A percentile compares a stretch with the other conserved stretches of the same genome.
phyloP scores from a whole-genome alignment of 1,139 yeast genomes.

The Saccharomyces hybrid region DNA sequence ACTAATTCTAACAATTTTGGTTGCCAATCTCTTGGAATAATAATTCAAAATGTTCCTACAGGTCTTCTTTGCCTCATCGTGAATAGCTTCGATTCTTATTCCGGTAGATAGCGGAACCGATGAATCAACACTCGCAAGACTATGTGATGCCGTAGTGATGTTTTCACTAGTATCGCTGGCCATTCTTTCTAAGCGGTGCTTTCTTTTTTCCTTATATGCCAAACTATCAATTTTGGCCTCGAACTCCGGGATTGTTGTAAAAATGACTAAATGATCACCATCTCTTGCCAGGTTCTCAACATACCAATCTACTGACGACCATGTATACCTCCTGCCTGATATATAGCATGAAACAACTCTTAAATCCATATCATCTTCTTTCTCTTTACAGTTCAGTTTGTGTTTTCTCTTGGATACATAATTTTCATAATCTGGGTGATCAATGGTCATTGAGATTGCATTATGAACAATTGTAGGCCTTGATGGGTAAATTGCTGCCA shows the following conservation, averaged over 20 bases:
- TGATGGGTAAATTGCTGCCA: conserved; percentile 40
- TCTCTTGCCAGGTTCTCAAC: conserved; percentile 44
- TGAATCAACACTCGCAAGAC: conserved; percentile 6
- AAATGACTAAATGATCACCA: conserved; percentile 58
- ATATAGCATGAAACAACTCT: conserved; percentile 54
- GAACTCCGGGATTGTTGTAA: conserved; percentile 37
- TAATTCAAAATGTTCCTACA: conserved; percentile 40
- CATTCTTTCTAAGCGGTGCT: neutral
- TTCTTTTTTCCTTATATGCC: conserved; percentile 3
- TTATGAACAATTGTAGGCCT: conserved; percentile 44
- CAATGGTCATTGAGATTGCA: conserved; percentile 43
- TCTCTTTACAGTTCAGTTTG: conserved; percentile 23
- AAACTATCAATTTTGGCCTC: conserved; percentile 17
- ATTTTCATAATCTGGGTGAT: conserved; percentile 37
- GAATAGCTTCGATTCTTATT: conserved; percentile 18
- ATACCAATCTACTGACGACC: conserved; percentile 68
- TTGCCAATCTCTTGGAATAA: conserved; percentile 33
- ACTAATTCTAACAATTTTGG: conserved; percentile 42
- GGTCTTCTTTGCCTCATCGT: conserved; percentile 34
- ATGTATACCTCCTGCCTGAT: conserved; percentile 58
- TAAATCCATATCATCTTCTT: conserved; percentile 28
- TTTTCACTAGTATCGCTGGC: conserved; percentile 6
- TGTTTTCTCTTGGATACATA: conserved; percentile 12
- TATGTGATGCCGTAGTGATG: conserved; percentile 4
- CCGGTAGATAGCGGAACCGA: conserved; percentile 8